phyloP scores from a whole-genome alignment of 352 stramenopile genomes.

The Aphanomyces euteiches region DNA sequence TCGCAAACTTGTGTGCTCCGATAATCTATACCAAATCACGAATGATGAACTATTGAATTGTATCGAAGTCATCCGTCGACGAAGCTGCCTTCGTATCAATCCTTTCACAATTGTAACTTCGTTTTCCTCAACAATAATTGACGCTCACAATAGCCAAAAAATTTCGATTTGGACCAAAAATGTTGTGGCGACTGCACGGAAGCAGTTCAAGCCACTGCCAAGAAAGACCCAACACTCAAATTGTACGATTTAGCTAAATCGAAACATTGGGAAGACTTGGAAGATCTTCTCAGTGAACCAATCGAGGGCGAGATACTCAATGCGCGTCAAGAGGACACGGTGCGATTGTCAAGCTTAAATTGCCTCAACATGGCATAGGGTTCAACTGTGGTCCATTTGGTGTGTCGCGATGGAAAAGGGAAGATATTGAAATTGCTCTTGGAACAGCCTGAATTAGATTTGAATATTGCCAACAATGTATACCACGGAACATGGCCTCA shows the following conservation, averaged over 20 bases:
- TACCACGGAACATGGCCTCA: neutral
- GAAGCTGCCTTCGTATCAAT: neutral
- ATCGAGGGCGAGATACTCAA: neutral
- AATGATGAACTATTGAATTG: slow-evolving; percentile 21
- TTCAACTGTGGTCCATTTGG: neutral
- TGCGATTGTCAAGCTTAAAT: neutral
- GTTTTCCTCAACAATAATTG: too few species aligned
- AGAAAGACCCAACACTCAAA: too few species aligned
- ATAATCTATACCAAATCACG: slow-evolving; percentile 6
- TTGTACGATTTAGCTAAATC: slow-evolving; percentile 7
- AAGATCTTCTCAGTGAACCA: neutral
- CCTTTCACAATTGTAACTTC: slow-evolving; percentile 13
- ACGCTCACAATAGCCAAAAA: neutral
- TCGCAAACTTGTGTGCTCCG: slow-evolving; percentile 11
- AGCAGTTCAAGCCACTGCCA: too few species aligned
- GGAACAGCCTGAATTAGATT: neutral
- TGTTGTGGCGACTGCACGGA: slow-evolving; percentile 19
- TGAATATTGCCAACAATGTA: slow-evolving; percentile 2
- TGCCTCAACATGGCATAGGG: neutral
- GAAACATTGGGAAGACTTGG: slow-evolving; percentile 11
- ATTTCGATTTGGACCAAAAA: neutral
- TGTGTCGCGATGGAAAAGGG: neutral
- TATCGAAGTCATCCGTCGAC: slow-evolving; percentile 12
- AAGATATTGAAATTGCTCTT: slow-evolving; percentile 12
- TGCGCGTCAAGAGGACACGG: neutral